phyloP scores from a whole-genome alignment of 129 eudicot genomes.

The Silybum marianum region DNA sequence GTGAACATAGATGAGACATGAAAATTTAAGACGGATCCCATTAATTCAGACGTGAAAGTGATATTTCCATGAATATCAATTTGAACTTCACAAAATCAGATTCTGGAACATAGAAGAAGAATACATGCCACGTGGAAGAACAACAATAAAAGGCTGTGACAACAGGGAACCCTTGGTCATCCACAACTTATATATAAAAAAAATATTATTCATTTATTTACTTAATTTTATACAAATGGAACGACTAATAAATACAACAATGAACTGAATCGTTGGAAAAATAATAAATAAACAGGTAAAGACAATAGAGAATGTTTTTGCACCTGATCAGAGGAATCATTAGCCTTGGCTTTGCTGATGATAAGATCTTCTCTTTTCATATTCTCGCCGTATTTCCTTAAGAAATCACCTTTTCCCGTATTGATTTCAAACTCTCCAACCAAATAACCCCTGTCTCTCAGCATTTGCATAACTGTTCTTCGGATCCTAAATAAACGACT shows the following conservation, averaged over 20 bases:
- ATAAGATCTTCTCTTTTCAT: conserved; percentile 82
- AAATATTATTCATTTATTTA: neutral
- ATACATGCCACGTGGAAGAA: no score
- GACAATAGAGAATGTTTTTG: neutral
- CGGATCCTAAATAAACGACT: conserved; percentile 57
- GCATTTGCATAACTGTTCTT: conserved; percentile 72
- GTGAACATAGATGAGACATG: no score
- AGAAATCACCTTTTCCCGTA: conserved; percentile 51
- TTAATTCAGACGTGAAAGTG: neutral
- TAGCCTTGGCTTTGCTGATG: conserved; percentile 52
- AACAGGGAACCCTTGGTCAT: neutral
- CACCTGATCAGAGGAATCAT: conserved; percentile 67
- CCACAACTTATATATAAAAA: neutral
- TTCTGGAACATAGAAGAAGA: neutral
- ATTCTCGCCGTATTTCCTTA: conserved; percentile 65
- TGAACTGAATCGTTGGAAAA: neutral
- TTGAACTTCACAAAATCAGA: neutral
- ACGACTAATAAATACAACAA: neutral
- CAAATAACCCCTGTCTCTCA: conserved; percentile 72
- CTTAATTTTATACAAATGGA: neutral
- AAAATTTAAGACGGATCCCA: no score
- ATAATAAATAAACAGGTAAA: neutral
- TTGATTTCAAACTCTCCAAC: conserved; percentile 63
- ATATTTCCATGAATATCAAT: neutral
- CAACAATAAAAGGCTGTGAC: no score